Conservation (phyloP, 108 stramenopile genomes). For the Schizochytrium sp. region DNA sequence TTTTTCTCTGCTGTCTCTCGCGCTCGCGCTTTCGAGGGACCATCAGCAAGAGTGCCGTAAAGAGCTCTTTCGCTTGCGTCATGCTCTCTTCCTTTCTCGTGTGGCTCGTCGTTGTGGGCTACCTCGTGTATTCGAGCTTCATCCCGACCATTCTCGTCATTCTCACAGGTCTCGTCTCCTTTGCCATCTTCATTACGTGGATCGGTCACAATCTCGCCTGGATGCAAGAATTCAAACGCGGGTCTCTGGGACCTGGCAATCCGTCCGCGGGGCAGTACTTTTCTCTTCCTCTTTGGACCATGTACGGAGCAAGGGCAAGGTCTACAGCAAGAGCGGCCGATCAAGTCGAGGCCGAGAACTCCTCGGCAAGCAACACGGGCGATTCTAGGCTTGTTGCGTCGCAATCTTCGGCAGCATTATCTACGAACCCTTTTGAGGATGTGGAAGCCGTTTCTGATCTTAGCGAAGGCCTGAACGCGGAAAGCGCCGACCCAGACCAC, state of each 20-base stretch:
- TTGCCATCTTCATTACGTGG: neutral
- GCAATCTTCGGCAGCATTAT: too few relatives aligned
- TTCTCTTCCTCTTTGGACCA: too few relatives aligned
- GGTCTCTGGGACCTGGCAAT: neutral
- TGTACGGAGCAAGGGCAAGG: too few relatives aligned
- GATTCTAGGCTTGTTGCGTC: too few relatives aligned
- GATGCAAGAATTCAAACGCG: neutral
- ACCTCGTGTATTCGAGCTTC: slow-evolving; percentile 9
- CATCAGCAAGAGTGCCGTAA: neutral
- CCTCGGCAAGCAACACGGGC: too few relatives aligned
- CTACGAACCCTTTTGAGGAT: neutral
- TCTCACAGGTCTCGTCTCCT: neutral
- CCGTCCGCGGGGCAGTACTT: neutral
- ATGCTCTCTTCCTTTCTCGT: neutral
- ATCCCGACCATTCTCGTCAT: neutral
- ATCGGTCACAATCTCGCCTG: neutral
- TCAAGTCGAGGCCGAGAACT: too few relatives aligned
- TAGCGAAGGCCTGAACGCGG: neutral
- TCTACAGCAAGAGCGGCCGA: too few relatives aligned
- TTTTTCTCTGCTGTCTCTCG: neutral
- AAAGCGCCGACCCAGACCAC: neutral
- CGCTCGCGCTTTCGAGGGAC: neutral
- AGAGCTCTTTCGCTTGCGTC: neutral
- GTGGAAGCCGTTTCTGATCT: neutral
- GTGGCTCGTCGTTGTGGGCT: neutral